Evolutionary conservation across 306 rosid species (phyloP), one percentile per base, ranked within the genome.

Genomic region (Cucurbita pepo): DNA sequence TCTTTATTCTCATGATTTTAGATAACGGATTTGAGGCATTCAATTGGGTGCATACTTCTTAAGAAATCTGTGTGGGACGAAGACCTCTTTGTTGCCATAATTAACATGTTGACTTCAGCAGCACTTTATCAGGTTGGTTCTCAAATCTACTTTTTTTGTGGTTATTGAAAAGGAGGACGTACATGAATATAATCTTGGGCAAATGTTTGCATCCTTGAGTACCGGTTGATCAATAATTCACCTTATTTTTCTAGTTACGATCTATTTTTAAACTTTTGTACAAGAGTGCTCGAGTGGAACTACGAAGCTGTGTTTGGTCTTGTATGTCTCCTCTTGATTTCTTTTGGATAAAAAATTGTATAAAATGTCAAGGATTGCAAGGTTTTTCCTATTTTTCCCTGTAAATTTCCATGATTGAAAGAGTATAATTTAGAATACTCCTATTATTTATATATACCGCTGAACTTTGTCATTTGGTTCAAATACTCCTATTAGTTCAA

Each of bases 51-150:
- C 84, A 81, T 94, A 79, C 75, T 90, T 74, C 86, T 51, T 65
- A 88, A 90, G 86, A 86, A 85, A 66, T 79, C 89, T 10, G 81
- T 19, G 47, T 77, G 79, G 62, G 83, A 90, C 81, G 94, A 94
- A 86, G 90, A 88, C 77, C 92, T 94, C 71, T 86, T 93, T 79
- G 86, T 85, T 77, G 90, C 98, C 59, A 75, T 79, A 19, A 81
- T 93, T 55, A 87, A 87, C 78, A 69, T 93, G 74, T 84, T 90
- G 51, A 85, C 89, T 51, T 86, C 97, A 77, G 94, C 97, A 43
- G 97, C 96, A 19, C 79, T 75, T 75, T 78, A 82, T 84, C 97
- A 94, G 97, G 98, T 93, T 71, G 74, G 84, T 40, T 73, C 66
- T 72, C 30, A 9, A 16, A 53, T 56, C 52, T 58, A 21, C 71